These are phyloP conservation scores for Trichoderma pleuroti DNA, from an alignment of 2,329 filamentous ascomycete genomes.

Conservation along the genomic window DNA sequence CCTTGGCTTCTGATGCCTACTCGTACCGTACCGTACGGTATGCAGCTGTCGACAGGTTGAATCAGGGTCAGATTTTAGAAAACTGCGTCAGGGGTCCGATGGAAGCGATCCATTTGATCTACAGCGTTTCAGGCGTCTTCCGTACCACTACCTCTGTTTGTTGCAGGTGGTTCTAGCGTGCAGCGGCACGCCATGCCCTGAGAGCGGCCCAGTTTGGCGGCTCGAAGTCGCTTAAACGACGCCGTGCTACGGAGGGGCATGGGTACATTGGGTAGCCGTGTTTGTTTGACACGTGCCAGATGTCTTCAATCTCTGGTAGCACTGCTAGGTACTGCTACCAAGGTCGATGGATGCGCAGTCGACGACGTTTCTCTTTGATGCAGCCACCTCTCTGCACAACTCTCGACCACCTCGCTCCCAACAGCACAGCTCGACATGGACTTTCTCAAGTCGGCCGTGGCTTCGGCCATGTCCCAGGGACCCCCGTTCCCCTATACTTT, in stretches of 20 bases:
- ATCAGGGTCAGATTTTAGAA: not conserved
- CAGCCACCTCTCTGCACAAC: not conserved
- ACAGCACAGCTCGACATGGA: slow-evolving; percentile 61
- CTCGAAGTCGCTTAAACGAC: slow-evolving; percentile 5
- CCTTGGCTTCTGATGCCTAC: not conserved
- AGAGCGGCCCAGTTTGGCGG: slow-evolving; percentile 8
- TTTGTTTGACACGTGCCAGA: slow-evolving; percentile 14
- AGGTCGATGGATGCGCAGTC: no score
- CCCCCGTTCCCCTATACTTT: slow-evolving; percentile 90
- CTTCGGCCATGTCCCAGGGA: slow-evolving; percentile 92
- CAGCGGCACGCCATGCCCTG: slow-evolving; percentile 10
- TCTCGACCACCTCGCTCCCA: not conserved
- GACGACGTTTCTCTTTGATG: not conserved
- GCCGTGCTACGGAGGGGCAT: not conserved
- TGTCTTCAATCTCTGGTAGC: not conserved
- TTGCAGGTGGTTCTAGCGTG: not conserved
- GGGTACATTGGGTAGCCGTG: not conserved
- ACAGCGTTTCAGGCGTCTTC: not conserved
- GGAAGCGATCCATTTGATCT: not conserved
- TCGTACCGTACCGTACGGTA: no score
- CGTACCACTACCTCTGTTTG: not conserved
- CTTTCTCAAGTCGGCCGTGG: slow-evolving; percentile 95
- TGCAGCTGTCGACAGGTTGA: not conserved
- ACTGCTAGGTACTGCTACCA: no score
- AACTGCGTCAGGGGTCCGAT: not conserved